A percentile compares a stretch with the other conserved stretches of the same genome.
These are phyloP conservation scores for Pythium dissotocum DNA, from an alignment of 352 stramenopile species.

Conservation along the genomic window DNA sequence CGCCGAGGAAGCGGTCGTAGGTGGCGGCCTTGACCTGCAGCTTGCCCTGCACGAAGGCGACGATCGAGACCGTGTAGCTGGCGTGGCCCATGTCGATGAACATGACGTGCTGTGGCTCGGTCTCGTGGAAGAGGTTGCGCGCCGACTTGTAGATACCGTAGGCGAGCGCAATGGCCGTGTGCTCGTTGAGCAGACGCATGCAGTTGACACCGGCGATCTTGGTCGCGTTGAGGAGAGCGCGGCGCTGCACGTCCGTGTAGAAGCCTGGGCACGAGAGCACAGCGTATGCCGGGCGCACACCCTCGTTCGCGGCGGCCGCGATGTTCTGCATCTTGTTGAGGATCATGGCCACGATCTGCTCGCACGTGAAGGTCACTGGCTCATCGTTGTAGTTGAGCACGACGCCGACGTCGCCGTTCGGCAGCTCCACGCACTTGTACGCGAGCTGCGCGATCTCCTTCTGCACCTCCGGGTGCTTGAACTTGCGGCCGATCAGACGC, in stretches of 20 bases:
- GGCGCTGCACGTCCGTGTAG: conserved; percentile 97
- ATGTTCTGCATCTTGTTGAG: conserved; percentile 97
- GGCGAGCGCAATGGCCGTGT: conserved; percentile 93
- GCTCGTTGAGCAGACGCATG: conserved; percentile 98
- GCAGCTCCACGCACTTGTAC: conserved; percentile 90
- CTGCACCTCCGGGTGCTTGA: conserved; percentile 95
- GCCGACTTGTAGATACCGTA: conserved; percentile 97
- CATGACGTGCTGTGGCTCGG: conserved; percentile 96
- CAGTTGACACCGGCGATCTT: conserved; percentile 96
- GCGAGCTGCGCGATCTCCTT: conserved; percentile 92
- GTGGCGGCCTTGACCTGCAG: conserved; percentile 94
- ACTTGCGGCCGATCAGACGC: conserved; percentile 96
- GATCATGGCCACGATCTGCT: conserved; percentile 97
- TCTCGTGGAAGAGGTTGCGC: conserved; percentile 93
- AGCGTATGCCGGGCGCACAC: conserved; percentile 86
- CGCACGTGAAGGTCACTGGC: conserved; percentile 90
- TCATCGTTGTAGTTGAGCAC: conserved; percentile 94
- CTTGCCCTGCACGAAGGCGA: conserved; percentile 94
- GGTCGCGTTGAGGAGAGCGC: conserved; percentile 91
- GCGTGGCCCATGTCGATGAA: conserved; percentile 99
- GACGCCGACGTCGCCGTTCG: conserved; percentile 88
- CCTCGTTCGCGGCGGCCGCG: conserved; percentile 91
- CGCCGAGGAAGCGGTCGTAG: conserved; percentile 95
- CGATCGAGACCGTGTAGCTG: conserved; percentile 90
- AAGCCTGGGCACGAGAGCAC: conserved; percentile 96